Evolutionary conservation across 805 yeast genomes (phyloP).

Genomic region (Scheffersomyces spartinae): DNA sequence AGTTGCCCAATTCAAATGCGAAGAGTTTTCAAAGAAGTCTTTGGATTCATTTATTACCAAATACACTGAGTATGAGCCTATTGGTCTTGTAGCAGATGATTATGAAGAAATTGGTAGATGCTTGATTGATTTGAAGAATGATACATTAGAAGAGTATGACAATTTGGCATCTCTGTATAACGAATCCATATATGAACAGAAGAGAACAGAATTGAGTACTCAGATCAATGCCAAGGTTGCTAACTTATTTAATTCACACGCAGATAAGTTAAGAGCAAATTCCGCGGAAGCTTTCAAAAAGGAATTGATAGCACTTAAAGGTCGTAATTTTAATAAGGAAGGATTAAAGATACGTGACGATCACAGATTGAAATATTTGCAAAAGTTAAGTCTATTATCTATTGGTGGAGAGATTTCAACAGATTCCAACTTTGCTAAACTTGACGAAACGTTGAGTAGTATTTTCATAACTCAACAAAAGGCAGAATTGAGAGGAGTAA

Average conservation of each 20-base stretch:
- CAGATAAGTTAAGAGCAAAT: constrained; percentile 9
- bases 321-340: too few species aligned
- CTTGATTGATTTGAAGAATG: constrained; percentile 31
- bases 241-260: constrained; percentile 26
- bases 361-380: too few species aligned
- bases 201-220: constrained; percentile 35
- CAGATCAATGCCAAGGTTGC: constrained; percentile 37
- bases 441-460: constrained; percentile 6
- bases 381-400: too few species aligned
- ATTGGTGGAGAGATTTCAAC: too few species aligned
- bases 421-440: constrained; percentile 13
- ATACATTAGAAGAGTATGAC: constrained; percentile 48
- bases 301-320: too few species aligned
- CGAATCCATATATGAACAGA: constrained; percentile 51
- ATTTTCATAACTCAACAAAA: constrained; percentile 28
- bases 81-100: too few species aligned
- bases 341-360: too few species aligned
- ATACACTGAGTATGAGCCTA: constrained; percentile 8
- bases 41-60: constrained; percentile 16
- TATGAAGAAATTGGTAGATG: constrained; percentile 35
- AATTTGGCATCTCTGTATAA: constrained; percentile 67
- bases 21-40: constrained; percentile 54
- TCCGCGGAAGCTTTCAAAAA: constrained; percentile 5
- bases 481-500: constrained; percentile 19
- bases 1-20: constrained; percentile 91